Evolutionary conservation across 441 rosid species (phyloP).

Genomic region (Pelargonium cotyledonis): DNA sequence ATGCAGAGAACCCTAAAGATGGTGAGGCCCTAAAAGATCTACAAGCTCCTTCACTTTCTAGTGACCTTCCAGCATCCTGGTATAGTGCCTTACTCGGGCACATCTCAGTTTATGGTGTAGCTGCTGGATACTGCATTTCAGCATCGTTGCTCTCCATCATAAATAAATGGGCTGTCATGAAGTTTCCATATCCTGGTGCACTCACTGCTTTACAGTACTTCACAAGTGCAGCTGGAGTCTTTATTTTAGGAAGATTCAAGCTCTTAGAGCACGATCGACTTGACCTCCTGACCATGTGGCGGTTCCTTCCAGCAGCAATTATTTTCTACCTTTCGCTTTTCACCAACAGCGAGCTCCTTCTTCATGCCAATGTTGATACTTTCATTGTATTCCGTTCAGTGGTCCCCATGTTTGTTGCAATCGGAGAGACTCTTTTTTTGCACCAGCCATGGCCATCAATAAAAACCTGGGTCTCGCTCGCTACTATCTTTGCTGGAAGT

Average conservation of each 20-base stretch:
- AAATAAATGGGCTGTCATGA: constrained; percentile 96
- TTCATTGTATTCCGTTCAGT: constrained; percentile 88
- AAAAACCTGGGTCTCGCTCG: constrained; percentile 71
- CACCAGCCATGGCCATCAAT: constrained; percentile 80
- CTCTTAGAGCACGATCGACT: constrained; percentile 52
- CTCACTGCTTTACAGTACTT: constrained; percentile 77
- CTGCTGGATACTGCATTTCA: constrained; percentile 88
- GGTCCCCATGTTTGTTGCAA: constrained; percentile 85
- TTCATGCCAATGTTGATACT: constrained; percentile 93
- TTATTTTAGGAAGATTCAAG: constrained; percentile 37
- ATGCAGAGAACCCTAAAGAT: constrained; percentile 23
- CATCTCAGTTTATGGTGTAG: constrained; percentile 73
- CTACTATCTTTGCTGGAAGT: constrained; percentile 80
- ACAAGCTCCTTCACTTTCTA: constrained; percentile 18
- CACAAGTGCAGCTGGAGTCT: constrained; percentile 55
- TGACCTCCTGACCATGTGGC: constrained; percentile 76
- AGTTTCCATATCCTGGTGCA: constrained; percentile 94
- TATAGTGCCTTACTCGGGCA: constrained; percentile 42
- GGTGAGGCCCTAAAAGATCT: constrained; percentile 20
- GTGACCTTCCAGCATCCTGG: constrained; percentile 36
- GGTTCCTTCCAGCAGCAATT: constrained; percentile 86
- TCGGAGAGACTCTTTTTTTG: constrained; percentile 83
- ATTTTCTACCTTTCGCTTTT: constrained; percentile 86
- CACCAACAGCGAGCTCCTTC: constrained; percentile 93
- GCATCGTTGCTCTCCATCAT: constrained; percentile 89